Conservation (phyloP, 2,329 filamentous ascomycete genomes). For the Aspergillus tamarii region DNA sequence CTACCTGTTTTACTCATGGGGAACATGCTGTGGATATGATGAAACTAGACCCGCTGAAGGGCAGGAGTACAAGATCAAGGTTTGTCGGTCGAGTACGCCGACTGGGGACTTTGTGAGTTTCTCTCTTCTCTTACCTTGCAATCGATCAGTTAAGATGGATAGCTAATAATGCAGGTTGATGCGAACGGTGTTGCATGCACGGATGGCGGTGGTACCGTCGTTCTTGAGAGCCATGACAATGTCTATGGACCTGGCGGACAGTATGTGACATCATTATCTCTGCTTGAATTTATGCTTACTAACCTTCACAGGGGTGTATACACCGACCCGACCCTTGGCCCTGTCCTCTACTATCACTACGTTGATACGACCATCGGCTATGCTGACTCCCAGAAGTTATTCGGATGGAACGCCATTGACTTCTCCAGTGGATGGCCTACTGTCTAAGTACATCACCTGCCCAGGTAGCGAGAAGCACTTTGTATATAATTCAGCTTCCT, state of each 20-base stretch:
- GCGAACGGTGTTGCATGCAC: slow-evolving; percentile 57
- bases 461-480: no score
- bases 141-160: background rate
- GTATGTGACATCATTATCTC: slow-evolving; percentile 45
- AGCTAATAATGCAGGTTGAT: slow-evolving; percentile 47
- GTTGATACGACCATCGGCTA: slow-evolving; percentile 59
- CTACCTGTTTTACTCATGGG: slow-evolving; percentile 67
- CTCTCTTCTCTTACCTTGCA: background rate
- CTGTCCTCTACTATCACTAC: slow-evolving; percentile 67
- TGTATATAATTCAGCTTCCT: background rate
- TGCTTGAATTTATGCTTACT: slow-evolving; percentile 6
- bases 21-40: slow-evolving; percentile 65
- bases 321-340: slow-evolving; percentile 45
- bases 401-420: slow-evolving; percentile 51
- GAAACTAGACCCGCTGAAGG: slow-evolving; percentile 55
- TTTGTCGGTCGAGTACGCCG: slow-evolving; percentile 60
- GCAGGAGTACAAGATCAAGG: slow-evolving; percentile 68
- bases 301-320: slow-evolving; percentile 32
- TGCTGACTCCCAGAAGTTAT: slow-evolving; percentile 50
- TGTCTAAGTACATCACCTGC: slow-evolving; percentile 28
- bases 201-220: slow-evolving; percentile 61
- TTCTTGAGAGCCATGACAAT: slow-evolving; percentile 58
- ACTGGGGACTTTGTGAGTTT: slow-evolving; percentile 56
- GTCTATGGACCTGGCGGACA: slow-evolving; percentile 70
- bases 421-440: slow-evolving; percentile 52